These are phyloP conservation scores for Scheffersomyces lignicola DNA, from an alignment of 1,139 yeast genomes.

Conservation along the genomic window DNA sequence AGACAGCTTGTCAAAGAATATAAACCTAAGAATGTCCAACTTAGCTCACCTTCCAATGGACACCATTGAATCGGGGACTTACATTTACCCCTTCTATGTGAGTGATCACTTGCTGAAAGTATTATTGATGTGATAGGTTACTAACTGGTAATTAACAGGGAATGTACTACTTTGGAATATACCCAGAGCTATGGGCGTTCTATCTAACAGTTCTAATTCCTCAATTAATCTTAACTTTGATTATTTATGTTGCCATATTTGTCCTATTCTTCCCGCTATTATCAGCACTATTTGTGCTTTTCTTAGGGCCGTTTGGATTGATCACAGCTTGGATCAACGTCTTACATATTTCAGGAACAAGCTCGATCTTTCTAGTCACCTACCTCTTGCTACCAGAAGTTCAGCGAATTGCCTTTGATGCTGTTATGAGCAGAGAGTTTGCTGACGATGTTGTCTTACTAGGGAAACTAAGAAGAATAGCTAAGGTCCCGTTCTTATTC, in stretches of 20 bases:
- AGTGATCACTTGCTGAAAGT: slow-evolving; percentile 13
- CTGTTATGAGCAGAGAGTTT: slow-evolving; percentile 51
- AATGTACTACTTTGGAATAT: slow-evolving; percentile 39
- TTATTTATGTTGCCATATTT: slow-evolving; percentile 42
- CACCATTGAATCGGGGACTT: slow-evolving; percentile 22
- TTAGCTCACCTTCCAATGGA: slow-evolving; percentile 3
- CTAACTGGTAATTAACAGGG: slow-evolving; percentile 29
- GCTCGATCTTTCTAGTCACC: slow-evolving; percentile 53
- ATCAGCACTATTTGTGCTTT: slow-evolving; percentile 44
- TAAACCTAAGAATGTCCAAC: slow-evolving; percentile 1
- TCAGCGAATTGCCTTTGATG: slow-evolving; percentile 56
- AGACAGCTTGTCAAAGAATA: slow-evolving; percentile 2
- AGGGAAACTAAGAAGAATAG: slow-evolving; percentile 41
- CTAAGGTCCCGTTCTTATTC: slow-evolving; percentile 31
- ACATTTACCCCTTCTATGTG: slow-evolving; percentile 28
- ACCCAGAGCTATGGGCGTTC: slow-evolving; percentile 54
- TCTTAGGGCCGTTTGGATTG: slow-evolving; percentile 57
- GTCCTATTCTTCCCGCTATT: slow-evolving; percentile 48
- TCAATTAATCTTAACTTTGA: slow-evolving; percentile 42
- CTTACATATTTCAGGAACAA: slow-evolving; percentile 51
- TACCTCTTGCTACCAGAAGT: slow-evolving; percentile 58
- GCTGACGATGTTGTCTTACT: slow-evolving; percentile 49
- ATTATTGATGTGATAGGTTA: too few relatives aligned
- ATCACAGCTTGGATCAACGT: slow-evolving; percentile 54
- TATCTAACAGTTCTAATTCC: slow-evolving; percentile 51